phyloP scores from a whole-genome alignment of 331 rosid genomes.

The Rhamnella rubrinervis region DNA sequence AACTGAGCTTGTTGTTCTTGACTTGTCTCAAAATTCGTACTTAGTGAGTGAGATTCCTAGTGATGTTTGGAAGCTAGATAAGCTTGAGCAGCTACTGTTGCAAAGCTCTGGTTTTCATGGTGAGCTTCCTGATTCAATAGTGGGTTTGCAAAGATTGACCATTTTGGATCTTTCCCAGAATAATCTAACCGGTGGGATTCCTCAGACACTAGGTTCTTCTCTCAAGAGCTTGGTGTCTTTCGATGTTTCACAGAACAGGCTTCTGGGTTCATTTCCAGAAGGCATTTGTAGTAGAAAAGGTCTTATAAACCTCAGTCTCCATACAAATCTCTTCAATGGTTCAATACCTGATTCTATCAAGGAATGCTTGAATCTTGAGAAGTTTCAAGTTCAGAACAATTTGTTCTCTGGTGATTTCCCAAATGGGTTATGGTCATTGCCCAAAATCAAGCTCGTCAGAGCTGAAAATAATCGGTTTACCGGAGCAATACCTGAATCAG shows the following conservation, averaged over 20 bases:
- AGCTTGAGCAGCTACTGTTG: slow-evolving; percentile 58
- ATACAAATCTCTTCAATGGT: slow-evolving; percentile 74
- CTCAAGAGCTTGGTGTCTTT: slow-evolving; percentile 74
- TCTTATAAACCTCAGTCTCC: slow-evolving; percentile 61
- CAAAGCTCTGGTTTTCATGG: slow-evolving; percentile 90
- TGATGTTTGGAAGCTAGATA: slow-evolving; percentile 64
- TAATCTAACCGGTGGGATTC: slow-evolving; percentile 71
- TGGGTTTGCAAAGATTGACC: slow-evolving; percentile 53
- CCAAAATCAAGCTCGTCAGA: slow-evolving; percentile 77
- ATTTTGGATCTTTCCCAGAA: slow-evolving; percentile 83
- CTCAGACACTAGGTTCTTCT: slow-evolving; percentile 54
- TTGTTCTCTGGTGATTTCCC: slow-evolving; percentile 81
- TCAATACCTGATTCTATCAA: slow-evolving; percentile 52
- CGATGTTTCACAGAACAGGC: slow-evolving; percentile 85
- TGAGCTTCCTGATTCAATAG: slow-evolving; percentile 64
- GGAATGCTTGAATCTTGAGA: slow-evolving; percentile 77
- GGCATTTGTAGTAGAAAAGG: slow-evolving; percentile 60
- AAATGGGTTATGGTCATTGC: slow-evolving; percentile 65
- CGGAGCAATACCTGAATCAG: slow-evolving; percentile 73
- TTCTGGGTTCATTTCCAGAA: slow-evolving; percentile 71
- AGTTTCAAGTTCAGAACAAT: slow-evolving; percentile 91
- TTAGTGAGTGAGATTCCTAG: slow-evolving; percentile 79
- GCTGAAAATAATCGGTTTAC: slow-evolving; percentile 86
- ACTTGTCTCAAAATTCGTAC: slow-evolving; percentile 76
- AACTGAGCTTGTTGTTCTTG: slow-evolving; percentile 69